Base-by-base conservation (phyloP, 139 green algal genomes). In the Zygnema circumcarinatum region DNA sequence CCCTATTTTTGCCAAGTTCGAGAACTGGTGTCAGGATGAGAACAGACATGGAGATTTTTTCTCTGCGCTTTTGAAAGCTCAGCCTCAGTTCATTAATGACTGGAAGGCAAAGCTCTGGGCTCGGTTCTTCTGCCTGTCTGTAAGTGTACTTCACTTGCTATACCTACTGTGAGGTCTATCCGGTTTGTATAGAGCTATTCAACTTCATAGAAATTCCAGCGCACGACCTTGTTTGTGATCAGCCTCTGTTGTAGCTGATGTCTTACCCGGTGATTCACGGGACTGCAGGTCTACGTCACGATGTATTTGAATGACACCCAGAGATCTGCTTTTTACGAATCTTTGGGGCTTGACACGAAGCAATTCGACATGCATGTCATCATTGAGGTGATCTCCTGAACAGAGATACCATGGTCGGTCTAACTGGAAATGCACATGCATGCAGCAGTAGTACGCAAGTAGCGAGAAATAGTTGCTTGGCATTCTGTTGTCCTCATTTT, bases 301-400 rank as follows among this genome's bases (percentile, higher is more conserved):
- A 99, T 99, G 97, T 99, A 99, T 93, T 93, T 99, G n/a, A 99
- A 99, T 93, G 97, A 99, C 93, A 95, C 98, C 93, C 91, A 96
- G 89, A 93, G 97, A 69, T 86, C 88, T 47, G 85, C 91, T 2
- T 99, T 99, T 94, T 99, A 99, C 92, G 92, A 95, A 86, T 94
- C 94, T 1, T 80, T 99, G 38, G 97, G 97, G 91, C 89, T 99
- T 56, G 94, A 99, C 92, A 98, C 96, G 69, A 98, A 91, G 11
- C 83, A 97, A 91, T 99, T 99, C 93, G 98, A 99, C 94, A 94
- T 96, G 94, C 97, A 99, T 84, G 97, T 99, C 25, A 98, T 99
- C 92, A 95, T 98, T 42, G 89, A 99, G 95, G 78, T 85, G 56
- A 76, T 62, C 16, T 16, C n/a, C n/a, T n/a, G n/a, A n/a, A n/a